Conservation (phyloP, 768 basidiomycete genomes). For the Pholiota microspora region DNA sequence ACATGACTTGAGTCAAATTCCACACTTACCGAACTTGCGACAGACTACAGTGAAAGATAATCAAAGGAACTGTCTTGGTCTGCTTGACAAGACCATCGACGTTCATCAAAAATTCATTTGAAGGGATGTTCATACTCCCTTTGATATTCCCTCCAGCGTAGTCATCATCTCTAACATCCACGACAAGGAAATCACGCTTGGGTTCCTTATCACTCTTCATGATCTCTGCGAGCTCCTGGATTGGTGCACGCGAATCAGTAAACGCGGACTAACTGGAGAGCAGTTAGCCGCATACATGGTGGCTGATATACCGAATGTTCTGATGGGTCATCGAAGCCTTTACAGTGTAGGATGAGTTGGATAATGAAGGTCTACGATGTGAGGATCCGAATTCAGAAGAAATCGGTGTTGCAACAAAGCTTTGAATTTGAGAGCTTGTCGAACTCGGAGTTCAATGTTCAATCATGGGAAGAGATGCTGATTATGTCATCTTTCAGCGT, state of each 20-base stretch:
- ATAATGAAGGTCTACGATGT: background rate
- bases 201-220: slow-evolving; percentile 61
- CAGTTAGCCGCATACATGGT: slow-evolving; percentile 18
- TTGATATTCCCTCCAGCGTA: slow-evolving; percentile 78
- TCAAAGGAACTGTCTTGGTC: slow-evolving; percentile 56
- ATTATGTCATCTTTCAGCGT: background rate
- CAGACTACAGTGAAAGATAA: slow-evolving; percentile 79
- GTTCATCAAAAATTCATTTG: slow-evolving; percentile 50
- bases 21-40: slow-evolving; percentile 71
- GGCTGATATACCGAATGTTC: slow-evolving; percentile 19
- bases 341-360: background rate
- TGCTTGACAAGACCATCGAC: slow-evolving; percentile 60
- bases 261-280: background rate
- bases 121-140: slow-evolving; percentile 60
- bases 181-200: slow-evolving; percentile 67
- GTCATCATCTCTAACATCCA: slow-evolving; percentile 87
- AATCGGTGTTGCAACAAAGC: background rate
- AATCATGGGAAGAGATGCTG: background rate
- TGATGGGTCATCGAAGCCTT: background rate
- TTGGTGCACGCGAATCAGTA: slow-evolving; percentile 2
- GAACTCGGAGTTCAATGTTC: background rate
- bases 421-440: too few relatives aligned
- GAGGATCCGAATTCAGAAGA: background rate
- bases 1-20: background rate
- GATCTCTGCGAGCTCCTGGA: slow-evolving; percentile 64